phyloP scores from a whole-genome alignment of 2,329 filamentous ascomycete genomes.

The Hortaea werneckii region DNA sequence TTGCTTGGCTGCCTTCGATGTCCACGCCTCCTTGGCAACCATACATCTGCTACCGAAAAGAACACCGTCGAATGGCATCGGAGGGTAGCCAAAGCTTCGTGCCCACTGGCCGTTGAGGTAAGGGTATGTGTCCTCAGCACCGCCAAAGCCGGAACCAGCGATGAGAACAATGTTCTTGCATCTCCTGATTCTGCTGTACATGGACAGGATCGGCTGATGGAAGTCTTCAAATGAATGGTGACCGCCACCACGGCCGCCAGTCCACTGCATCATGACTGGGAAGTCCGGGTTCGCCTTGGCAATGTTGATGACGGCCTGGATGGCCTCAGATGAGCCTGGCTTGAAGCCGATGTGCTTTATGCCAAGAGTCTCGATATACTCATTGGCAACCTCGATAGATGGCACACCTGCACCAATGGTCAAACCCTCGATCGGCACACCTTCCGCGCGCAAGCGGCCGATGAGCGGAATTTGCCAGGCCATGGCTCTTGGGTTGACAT shows the following conservation, averaged over 20 bases:
- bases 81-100: slow-evolving; percentile 72
- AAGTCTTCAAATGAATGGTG: slow-evolving; percentile 96
- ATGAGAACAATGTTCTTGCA: slow-evolving; percentile 80
- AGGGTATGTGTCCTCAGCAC: slow-evolving; percentile 80
- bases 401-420: slow-evolving; percentile 91
- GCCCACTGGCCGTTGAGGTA: slow-evolving; percentile 87
- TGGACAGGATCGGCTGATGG: slow-evolving; percentile 80
- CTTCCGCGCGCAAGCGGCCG: slow-evolving; percentile 67
- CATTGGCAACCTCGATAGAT: slow-evolving; percentile 83
- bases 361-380: slow-evolving; percentile 86
- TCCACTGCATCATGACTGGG: slow-evolving; percentile 92
- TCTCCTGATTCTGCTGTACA: slow-evolving; percentile 81
- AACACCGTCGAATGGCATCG: slow-evolving; percentile 90
- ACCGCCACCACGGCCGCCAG: slow-evolving; percentile 82
- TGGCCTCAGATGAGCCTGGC: slow-evolving; percentile 78
- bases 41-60: slow-evolving; percentile 90
- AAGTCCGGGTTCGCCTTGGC: slow-evolving; percentile 89
- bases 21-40: slow-evolving; percentile 87
- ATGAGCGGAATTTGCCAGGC: slow-evolving; percentile 85
- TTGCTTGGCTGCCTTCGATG: slow-evolving; percentile 76
- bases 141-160: slow-evolving; percentile 85
- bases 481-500: slow-evolving; percentile 83
- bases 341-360: slow-evolving; percentile 94
- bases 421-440: slow-evolving; percentile 81
- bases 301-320: slow-evolving; percentile 84